These are phyloP conservation scores for Euphorbia tirucalli DNA, from an alignment of 345 rosid species.

Conservation along the genomic window DNA sequence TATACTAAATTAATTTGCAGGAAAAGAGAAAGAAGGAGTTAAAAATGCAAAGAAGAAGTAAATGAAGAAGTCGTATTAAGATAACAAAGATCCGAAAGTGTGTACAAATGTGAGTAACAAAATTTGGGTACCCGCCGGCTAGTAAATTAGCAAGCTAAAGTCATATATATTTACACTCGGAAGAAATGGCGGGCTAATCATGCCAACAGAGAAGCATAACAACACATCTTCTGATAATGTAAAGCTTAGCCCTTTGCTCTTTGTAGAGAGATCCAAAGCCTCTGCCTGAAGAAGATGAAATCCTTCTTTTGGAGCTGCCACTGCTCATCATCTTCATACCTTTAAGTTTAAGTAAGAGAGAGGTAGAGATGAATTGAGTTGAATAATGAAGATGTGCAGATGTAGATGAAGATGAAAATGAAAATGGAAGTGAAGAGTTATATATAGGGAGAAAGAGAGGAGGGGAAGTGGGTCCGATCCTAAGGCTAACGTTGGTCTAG, in stretches of 20 bases:
- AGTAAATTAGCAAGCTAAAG: too few relatives aligned
- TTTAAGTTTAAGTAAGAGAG: not conserved
- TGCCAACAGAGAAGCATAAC: constrained; percentile 88
- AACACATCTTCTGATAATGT: constrained; percentile 80
- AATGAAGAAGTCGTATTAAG: not conserved
- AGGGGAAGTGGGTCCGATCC: constrained; percentile 34
- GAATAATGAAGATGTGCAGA: too few relatives aligned
- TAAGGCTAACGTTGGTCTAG: constrained; percentile 42
- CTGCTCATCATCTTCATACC: constrained; percentile 56
- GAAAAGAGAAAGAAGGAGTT: too few relatives aligned
- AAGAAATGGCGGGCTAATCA: constrained; percentile 36
- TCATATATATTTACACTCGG: constrained; percentile 52
- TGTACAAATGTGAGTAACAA: too few relatives aligned
- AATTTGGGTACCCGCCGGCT: not conserved
- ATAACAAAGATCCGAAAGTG: constrained; percentile 5
- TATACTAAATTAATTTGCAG: not conserved
- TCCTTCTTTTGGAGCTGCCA: constrained; percentile 66
- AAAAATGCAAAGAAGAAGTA: not conserved
- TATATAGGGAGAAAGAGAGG: constrained; percentile 30
- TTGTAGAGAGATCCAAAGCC: constrained; percentile 64
- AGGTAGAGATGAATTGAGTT: constrained; percentile 9
- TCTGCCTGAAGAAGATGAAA: constrained; percentile 60
- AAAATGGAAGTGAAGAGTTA: constrained; percentile 28
- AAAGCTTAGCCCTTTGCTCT: constrained; percentile 83
- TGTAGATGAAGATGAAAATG: constrained; percentile 11